Conservation (phyloP, 441 rosid genomes). For the Melastoma candidum region DNA sequence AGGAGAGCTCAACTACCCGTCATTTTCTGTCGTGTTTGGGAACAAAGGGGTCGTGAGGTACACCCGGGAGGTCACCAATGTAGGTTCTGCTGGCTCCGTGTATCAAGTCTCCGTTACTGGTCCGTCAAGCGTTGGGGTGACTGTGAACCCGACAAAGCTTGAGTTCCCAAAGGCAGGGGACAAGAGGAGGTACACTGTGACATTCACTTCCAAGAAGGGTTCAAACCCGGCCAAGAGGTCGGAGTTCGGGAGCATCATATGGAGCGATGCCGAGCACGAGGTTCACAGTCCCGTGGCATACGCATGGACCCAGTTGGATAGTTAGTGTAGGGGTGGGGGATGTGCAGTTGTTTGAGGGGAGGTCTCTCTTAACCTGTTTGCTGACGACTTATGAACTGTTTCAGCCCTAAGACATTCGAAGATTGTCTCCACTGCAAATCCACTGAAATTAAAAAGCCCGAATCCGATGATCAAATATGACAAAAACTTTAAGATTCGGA, state of each 20-base stretch:
- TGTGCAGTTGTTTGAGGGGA: not conserved
- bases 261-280: conserved; percentile 54
- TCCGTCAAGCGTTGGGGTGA: conserved; percentile 39
- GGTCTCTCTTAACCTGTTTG: not conserved
- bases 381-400: not conserved
- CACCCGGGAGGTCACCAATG: conserved; percentile 69
- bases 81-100: conserved; percentile 41
- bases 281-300: conserved; percentile 76
- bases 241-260: conserved; percentile 58
- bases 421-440: too few relatives aligned
- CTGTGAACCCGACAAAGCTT: conserved; percentile 51
- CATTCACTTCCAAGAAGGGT: conserved; percentile 52
- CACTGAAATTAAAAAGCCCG: too few relatives aligned
- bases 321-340: conserved; percentile 13
- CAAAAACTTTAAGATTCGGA: too few relatives aligned
- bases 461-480: too few relatives aligned
- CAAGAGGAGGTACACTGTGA: conserved; percentile 57
- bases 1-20: conserved; percentile 77
- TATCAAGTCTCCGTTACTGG: conserved; percentile 37
- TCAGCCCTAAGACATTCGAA: not conserved
- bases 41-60: conserved; percentile 54
- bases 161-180: conserved; percentile 47
- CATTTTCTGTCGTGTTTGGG: conserved; percentile 64
- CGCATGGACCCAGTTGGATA: conserved; percentile 42
- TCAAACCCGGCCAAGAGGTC: conserved; percentile 19